phyloP scores from a whole-genome alignment of 2,329 filamentous ascomycete species.

The Exophiala bonariae region DNA sequence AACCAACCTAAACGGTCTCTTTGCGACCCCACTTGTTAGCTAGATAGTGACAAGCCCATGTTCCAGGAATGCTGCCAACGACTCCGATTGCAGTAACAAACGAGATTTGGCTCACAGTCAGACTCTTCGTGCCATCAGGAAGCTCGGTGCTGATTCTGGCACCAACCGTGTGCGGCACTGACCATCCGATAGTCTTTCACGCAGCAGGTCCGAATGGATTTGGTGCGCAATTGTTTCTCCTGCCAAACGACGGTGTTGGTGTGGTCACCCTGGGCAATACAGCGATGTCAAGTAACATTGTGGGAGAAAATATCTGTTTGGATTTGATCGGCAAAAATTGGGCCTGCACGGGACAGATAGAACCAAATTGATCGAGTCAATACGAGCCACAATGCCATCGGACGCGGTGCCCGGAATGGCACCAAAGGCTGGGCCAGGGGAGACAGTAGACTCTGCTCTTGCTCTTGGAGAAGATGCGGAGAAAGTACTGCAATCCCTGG shows the following conservation, averaged over 20 bases:
- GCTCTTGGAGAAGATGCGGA: not conserved
- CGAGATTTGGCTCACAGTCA: constrained; percentile 1
- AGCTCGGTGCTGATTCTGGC: not conserved
- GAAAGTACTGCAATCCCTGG: not conserved
- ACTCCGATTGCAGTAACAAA: not conserved
- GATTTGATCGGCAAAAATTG: constrained; percentile 8
- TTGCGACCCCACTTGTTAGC: too few relatives aligned
- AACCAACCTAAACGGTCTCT: too few relatives aligned
- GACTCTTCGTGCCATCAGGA: not conserved
- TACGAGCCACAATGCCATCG: too few relatives aligned
- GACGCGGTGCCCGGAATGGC: not conserved
- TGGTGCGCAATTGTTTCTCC: constrained; percentile 5
- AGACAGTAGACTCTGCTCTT: not conserved
- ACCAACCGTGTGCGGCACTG: not conserved
- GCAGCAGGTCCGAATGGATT: constrained; percentile 9
- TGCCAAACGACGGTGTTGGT: constrained; percentile 12
- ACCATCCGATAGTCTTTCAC: constrained; percentile 7
- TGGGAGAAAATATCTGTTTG: constrained; percentile 2
- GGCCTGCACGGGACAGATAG: not conserved
- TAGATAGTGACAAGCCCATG: too few relatives aligned
- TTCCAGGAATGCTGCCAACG: not conserved
- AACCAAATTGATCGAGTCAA: constrained; percentile 1
- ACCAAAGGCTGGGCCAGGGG: not conserved
- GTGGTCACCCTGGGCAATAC: constrained; percentile 8
- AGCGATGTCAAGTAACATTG: constrained; percentile 2